Conservation (phyloP, 768 basidiomycete genomes). For the Tulasnella sp. region DNA sequence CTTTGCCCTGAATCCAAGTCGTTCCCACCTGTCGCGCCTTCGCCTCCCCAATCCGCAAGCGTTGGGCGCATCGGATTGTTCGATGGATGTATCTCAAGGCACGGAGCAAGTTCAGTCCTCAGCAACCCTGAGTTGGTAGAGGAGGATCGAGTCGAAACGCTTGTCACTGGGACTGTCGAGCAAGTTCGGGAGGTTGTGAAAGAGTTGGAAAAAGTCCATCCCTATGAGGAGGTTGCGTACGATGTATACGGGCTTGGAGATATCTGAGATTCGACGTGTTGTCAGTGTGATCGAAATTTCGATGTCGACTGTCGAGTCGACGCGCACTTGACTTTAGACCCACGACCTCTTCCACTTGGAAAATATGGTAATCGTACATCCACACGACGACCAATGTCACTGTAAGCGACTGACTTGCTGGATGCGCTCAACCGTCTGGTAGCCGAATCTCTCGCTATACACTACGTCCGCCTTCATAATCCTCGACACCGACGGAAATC, state of each 20-base stretch:
- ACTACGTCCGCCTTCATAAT: constrained; percentile 82
- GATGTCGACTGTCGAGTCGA: constrained; percentile 7
- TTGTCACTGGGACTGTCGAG: constrained; percentile 43
- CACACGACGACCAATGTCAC: not conserved
- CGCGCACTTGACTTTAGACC: not conserved
- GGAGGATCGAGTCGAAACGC: constrained; percentile 53
- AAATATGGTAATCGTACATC: constrained; percentile 14
- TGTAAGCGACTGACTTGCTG: not conserved
- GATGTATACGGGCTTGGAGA: constrained; percentile 53
- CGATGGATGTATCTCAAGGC: constrained; percentile 50
- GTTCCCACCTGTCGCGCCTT: constrained; percentile 2
- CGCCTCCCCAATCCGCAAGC: not conserved
- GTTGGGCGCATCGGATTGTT: constrained; percentile 54
- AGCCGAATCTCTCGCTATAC: constrained; percentile 79
- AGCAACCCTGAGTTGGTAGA: constrained; percentile 50
- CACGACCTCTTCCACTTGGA: not conserved
- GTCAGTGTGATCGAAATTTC: not conserved
- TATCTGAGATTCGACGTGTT: not conserved
- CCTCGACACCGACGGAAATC: constrained; percentile 92
- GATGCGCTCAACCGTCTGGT: not conserved
- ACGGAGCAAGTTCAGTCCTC: constrained; percentile 52
- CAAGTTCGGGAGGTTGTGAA: constrained; percentile 44
- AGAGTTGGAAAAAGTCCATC: constrained; percentile 53
- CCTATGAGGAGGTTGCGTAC: constrained; percentile 58
- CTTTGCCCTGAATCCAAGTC: constrained; percentile 47